These are phyloP conservation scores for Penicillium robsamsonii DNA, from an alignment of 495 filamentous ascomycete genomes.

Conservation along the genomic window DNA sequence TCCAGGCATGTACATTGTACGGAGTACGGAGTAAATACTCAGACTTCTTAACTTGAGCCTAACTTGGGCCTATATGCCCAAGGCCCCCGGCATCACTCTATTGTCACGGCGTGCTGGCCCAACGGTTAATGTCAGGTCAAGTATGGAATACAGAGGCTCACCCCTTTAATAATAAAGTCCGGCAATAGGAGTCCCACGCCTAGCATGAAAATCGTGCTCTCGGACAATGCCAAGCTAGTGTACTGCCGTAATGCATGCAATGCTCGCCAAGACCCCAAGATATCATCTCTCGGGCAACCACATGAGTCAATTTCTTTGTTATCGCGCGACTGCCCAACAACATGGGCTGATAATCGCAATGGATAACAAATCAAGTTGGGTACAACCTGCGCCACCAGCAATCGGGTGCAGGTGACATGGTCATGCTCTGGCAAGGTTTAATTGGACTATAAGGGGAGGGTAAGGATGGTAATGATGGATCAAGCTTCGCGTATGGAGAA, in stretches of 20 bases:
- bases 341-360: conserved; percentile 35
- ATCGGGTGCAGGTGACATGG: conserved; percentile 66
- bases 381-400: conserved; percentile 86
- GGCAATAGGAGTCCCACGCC: no score
- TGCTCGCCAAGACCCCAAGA: conserved; percentile 89
- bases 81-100: no score
- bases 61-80: no score
- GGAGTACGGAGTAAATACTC: no score
- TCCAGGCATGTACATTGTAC: no score
- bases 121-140: no score
- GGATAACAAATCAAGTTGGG: conserved; percentile 83
- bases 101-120: no score
- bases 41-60: no score
- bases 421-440: conserved; percentile 16
- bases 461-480: conserved; percentile 4
- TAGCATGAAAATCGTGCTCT: no score
- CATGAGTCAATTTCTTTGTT: conserved; percentile 56
- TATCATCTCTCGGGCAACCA: conserved; percentile 98
- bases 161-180: no score
- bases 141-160: no score
- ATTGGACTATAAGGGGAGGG: conserved; percentile 6
- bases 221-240: no score
- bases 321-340: conserved; percentile 52
- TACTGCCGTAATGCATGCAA: conserved; percentile 51
- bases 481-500: conserved; percentile 5